A percentile compares a stretch with the other conserved stretches of the same genome.
phyloP scores from a whole-genome alignment of 805 yeast species.

The Priceomyces castillae region DNA sequence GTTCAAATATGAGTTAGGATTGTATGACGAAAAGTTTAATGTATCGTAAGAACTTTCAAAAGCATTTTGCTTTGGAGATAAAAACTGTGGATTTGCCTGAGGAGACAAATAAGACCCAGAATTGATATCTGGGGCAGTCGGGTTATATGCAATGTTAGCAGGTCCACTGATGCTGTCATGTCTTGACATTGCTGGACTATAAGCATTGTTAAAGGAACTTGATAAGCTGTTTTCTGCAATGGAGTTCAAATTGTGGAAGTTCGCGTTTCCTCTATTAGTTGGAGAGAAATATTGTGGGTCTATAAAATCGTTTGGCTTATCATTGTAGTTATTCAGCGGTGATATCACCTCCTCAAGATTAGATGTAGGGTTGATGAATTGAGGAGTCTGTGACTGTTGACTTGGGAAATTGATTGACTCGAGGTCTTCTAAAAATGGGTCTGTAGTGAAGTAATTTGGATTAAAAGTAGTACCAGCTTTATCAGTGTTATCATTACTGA shows the following conservation, averaged over 20 bases:
- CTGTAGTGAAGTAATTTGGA: conserved; percentile 20
- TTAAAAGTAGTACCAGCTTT: conserved; percentile 13
- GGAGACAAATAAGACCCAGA: conserved; percentile 36
- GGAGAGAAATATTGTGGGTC: conserved; percentile 44
- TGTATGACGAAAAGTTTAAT: conserved; percentile 32
- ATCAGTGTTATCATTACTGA: conserved; percentile 17
- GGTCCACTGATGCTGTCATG: conserved; percentile 33
- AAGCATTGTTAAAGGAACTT: conserved; percentile 16
- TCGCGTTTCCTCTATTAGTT: conserved; percentile 18
- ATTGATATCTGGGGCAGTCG: conserved; percentile 18
- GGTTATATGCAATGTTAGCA: conserved; percentile 15
- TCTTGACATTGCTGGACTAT: conserved; percentile 31
- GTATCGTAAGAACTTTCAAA: conserved; percentile 33
- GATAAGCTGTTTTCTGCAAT: conserved; percentile 30
- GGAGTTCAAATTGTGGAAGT: conserved; percentile 27
- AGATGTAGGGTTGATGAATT: conserved; percentile 18
- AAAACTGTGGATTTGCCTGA: conserved; percentile 24
- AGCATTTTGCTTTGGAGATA: conserved; percentile 29
- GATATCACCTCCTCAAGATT: conserved; percentile 39
- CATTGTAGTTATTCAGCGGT: conserved; percentile 21
- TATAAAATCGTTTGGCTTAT: conserved; percentile 16
- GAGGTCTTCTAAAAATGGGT: conserved; percentile 32
- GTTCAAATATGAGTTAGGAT: conserved; percentile 27
- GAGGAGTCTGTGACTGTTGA: conserved; percentile 10
- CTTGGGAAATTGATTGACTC: conserved; percentile 16